Evolutionary conservation across 78 protist species (phyloP).

Genomic region (Dictyostelium firmibasis): DNA sequence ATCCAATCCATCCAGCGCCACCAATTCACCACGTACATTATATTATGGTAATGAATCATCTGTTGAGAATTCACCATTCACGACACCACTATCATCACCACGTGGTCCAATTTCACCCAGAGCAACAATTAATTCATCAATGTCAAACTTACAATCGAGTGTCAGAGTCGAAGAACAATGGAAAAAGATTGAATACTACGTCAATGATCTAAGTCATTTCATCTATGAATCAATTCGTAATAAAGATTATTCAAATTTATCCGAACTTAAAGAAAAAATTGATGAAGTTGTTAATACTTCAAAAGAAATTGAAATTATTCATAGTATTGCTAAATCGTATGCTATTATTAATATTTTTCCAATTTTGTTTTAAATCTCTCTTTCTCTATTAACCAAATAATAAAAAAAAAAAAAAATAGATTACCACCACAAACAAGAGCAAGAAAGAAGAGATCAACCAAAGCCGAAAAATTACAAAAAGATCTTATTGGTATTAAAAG

Average conservation of each 20-base stretch:
- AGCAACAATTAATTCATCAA: constrained; percentile 15
- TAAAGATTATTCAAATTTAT: constrained; percentile 19
- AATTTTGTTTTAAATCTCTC: no score
- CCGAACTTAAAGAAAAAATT: constrained; percentile 21
- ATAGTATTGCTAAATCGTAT: constrained; percentile 47
- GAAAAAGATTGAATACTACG: constrained; percentile 60
- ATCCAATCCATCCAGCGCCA: not conserved
- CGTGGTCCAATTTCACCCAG: not conserved
- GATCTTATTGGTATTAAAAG: constrained; percentile 44
- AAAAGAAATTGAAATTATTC: constrained; percentile 62
- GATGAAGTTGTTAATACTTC: constrained; percentile 21
- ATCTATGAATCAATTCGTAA: constrained; percentile 44
- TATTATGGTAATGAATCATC: constrained; percentile 11
- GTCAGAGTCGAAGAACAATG: constrained; percentile 53
- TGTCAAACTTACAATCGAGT: not conserved
- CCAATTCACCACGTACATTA: constrained; percentile 14
- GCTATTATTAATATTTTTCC: not conserved
- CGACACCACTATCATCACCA: constrained; percentile 3
- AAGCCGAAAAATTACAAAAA: constrained; percentile 58
- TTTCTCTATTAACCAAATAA: no score
- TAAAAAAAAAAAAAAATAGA: constrained; percentile 1
- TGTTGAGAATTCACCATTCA: constrained; percentile 15
- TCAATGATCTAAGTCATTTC: constrained; percentile 26
- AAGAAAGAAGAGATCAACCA: constrained; percentile 71
- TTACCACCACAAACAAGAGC: constrained; percentile 74